Evolutionary conservation across 768 basidiomycete genomes (phyloP), one percentile per base, ranked within the genome.

Genomic region (Boletellus ananiceps): DNA sequence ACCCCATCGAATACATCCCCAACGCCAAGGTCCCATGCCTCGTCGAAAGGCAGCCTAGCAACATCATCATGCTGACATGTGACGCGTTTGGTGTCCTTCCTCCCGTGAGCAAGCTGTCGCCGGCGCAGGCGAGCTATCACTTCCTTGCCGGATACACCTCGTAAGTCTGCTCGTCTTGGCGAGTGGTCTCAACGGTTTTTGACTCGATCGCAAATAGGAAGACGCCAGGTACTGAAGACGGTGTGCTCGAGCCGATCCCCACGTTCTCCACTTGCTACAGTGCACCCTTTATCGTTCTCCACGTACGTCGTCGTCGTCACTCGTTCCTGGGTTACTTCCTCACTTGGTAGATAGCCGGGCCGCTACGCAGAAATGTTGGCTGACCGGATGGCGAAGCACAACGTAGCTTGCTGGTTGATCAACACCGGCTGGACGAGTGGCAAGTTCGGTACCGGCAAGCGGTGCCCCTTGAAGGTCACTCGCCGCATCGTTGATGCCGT

Each of bases 231-330:
- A 98, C 95, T 4, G 95, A 98, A 67, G 95, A 97, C 62, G 95
- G 95, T 65, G 89, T 99, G 25, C 79, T 96, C 39, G 96, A 99
- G 69, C 96, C 96, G 51, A 94, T 95, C 55, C 96, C 96, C 19
- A 98, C 96, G 36, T 99, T 99, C 82, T 96, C 93, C 16, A 97
- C 94, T 29, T 98, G 96, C 72, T 99, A 97, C 81, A 89, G 88
- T 58, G 93, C 94, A 36, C 96, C 96, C n/a, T 98, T 99, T 81
- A 97, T 99, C 67, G 86, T 97, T 58, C 88, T 96, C 48, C 95
- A 96, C 71, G 84, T 86, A 65, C 35, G 21, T 44, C 31, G 8
- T 33, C 40, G 29, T 29, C 18, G 6, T 12, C 15, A 15, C 8
- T 40, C 40, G 35, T 19, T 52, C 36, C 18, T 11, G 9, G 7